phyloP scores from a whole-genome alignment of 192 early-diverging fungal genomes.

The Linnemannia schmuckeri region DNA sequence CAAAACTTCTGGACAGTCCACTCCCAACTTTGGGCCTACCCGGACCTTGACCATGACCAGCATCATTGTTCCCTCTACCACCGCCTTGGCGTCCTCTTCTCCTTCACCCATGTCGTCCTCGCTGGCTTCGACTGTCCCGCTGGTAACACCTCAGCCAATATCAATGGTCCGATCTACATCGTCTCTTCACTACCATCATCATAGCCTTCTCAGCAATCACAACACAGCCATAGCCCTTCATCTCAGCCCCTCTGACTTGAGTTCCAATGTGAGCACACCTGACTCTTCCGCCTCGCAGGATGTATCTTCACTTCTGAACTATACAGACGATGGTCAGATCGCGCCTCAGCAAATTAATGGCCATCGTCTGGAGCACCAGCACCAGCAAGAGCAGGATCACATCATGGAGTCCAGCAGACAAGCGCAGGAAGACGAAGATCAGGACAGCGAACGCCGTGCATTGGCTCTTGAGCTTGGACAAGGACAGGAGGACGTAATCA shows the following conservation, averaged over 20 bases:
- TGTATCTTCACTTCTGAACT: conserved; percentile 10
- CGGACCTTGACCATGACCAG: conserved; percentile 22
- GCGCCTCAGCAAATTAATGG: too few relatives aligned
- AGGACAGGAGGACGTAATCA: conserved; percentile 27
- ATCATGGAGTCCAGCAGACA: conserved; percentile 1
- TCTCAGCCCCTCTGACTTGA: not conserved
- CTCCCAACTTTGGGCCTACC: conserved; percentile 19
- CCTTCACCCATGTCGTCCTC: not conserved
- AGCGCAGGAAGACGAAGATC: not conserved
- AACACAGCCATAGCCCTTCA: conserved; percentile 2
- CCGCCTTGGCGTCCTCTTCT: not conserved
- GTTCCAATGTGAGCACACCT: not conserved
- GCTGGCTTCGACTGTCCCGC: not conserved
- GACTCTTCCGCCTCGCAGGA: not conserved
- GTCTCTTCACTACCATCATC: not conserved
- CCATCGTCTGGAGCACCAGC: not conserved
- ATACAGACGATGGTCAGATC: conserved; percentile 15
- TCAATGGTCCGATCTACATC: not conserved
- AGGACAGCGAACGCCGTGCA: conserved; percentile 21
- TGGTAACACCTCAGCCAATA: not conserved
- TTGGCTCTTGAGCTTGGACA: conserved; percentile 34
- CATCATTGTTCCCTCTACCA: not conserved
- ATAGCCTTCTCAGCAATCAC: not conserved
- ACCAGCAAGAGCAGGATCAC: conserved; percentile 8
- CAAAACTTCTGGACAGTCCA: conserved; percentile 37